phyloP scores from a whole-genome alignment of 108 stramenopile genomes.

The Nannochloropsis oceanica region DNA sequence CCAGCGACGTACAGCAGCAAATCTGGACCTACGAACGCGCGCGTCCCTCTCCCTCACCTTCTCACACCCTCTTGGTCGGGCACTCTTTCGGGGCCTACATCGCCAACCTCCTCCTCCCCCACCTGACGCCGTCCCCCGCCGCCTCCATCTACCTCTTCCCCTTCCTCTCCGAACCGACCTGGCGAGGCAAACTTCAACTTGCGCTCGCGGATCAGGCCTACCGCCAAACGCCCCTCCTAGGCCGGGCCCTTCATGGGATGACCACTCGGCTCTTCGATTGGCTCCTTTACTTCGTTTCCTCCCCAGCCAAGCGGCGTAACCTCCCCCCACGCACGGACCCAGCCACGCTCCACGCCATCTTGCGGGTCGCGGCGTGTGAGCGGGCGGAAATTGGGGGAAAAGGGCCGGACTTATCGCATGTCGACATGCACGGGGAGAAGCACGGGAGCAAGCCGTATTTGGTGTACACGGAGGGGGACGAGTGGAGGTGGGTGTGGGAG shows the following conservation, averaged over 20 bases:
- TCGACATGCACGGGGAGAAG: not conserved
- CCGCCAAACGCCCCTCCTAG: not conserved
- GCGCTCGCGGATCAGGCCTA: not conserved
- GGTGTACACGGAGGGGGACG: not conserved
- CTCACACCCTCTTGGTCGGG: not conserved
- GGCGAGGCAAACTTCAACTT: not conserved
- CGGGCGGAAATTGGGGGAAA: not conserved
- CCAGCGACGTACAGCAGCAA: not conserved
- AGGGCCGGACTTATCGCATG: not conserved
- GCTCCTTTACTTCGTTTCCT: not conserved
- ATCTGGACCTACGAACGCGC: not conserved
- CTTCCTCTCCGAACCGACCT: not conserved
- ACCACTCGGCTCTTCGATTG: not conserved
- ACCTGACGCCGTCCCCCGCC: not conserved
- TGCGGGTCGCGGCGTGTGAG: not conserved
- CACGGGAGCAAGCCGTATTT: not conserved
- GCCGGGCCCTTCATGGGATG: not conserved
- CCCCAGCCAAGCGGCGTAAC: not conserved
- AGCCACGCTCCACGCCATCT: not conserved
- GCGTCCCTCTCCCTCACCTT: not conserved
- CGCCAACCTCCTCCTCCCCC: not conserved
- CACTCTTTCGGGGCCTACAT: not conserved
- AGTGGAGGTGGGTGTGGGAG: not conserved
- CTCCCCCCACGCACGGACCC: not conserved
- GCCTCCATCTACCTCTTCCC: not conserved